Conservation (phyloP, 768 basidiomycete genomes). For the Calocera cornea region DNA sequence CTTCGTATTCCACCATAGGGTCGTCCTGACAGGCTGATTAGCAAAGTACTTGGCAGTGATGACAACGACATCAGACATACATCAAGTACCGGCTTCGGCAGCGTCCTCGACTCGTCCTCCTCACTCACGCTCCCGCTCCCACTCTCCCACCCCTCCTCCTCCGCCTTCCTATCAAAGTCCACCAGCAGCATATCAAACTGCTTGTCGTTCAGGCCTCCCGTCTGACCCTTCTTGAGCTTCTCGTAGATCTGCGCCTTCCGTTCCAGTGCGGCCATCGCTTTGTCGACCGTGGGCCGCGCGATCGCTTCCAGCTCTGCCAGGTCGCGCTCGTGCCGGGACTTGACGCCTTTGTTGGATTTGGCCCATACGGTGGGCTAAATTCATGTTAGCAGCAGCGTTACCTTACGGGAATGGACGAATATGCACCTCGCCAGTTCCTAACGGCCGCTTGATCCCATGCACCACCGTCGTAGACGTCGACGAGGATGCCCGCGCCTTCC, state of each 20-base stretch:
- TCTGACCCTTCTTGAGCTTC: slow-evolving; percentile 61
- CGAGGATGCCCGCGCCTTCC: slow-evolving; percentile 48
- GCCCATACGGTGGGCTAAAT: slow-evolving; percentile 67
- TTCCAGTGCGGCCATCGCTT: slow-evolving; percentile 55
- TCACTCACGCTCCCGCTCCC: slow-evolving; percentile 40
- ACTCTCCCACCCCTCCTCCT: slow-evolving; percentile 36
- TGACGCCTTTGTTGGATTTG: slow-evolving; percentile 61
- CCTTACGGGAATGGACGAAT: too few species aligned
- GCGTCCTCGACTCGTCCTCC: slow-evolving; percentile 58
- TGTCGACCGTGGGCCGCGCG: slow-evolving; percentile 56
- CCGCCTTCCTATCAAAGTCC: slow-evolving; percentile 39
- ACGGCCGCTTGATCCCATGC: slow-evolving; percentile 47
- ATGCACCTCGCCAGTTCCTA: slow-evolving; percentile 42
- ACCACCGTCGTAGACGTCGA: slow-evolving; percentile 34
- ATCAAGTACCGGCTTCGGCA: slow-evolving; percentile 34
- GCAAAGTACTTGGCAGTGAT: not conserved
- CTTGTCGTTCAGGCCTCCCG: slow-evolving; percentile 58
- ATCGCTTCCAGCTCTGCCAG: slow-evolving; percentile 49
- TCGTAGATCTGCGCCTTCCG: slow-evolving; percentile 72
- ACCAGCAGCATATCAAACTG: slow-evolving; percentile 62
- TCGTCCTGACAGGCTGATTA: slow-evolving; percentile 38
- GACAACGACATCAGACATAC: slow-evolving; percentile 30
- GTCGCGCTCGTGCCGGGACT: slow-evolving; percentile 49
- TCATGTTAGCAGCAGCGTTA: too few species aligned
- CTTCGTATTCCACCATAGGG: slow-evolving; percentile 71